Evolutionary conservation across 2,329 filamentous ascomycete species (phyloP).

Genomic region (Exophiala calicioides): DNA sequence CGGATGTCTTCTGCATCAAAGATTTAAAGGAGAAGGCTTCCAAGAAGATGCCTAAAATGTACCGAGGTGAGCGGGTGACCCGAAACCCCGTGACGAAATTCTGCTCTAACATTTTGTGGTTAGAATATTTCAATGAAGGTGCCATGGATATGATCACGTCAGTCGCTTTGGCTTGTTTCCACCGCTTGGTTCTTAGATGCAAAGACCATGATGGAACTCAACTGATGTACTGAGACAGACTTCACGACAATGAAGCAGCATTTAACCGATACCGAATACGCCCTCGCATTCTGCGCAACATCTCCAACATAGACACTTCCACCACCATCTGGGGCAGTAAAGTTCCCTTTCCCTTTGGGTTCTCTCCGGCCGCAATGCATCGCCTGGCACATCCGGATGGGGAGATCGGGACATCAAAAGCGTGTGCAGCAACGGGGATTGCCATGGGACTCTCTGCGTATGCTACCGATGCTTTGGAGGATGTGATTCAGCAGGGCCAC

Average conservation of each 20-base stretch:
- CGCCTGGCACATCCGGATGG: constrained; percentile 55
- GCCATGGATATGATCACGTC: constrained; percentile 57
- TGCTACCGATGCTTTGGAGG: constrained; percentile 48
- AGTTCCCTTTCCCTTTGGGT: constrained; percentile 53
- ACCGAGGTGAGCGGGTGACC: constrained; percentile 35
- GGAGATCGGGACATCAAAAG: constrained; percentile 52
- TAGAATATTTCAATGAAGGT: constrained; percentile 60
- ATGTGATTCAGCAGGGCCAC: constrained; percentile 44
- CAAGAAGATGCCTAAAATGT: constrained; percentile 43
- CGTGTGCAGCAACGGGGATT: constrained; percentile 45
- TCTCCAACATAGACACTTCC: constrained; percentile 40
- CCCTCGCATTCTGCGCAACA: constrained; percentile 40
- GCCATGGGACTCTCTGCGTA: constrained; percentile 53
- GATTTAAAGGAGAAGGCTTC: constrained; percentile 46
- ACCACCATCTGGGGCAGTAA: constrained; percentile 48
- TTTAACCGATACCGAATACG: constrained; percentile 52
- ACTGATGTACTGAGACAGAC: too few relatives aligned
- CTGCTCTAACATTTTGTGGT: neutral
- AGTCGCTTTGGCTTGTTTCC: too few relatives aligned
- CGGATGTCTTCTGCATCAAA: too few relatives aligned
- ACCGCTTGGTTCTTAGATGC: too few relatives aligned
- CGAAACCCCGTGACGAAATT: too few relatives aligned
- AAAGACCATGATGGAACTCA: too few relatives aligned
- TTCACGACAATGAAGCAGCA: constrained; percentile 55
- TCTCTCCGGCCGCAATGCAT: constrained; percentile 57